Base-by-base conservation (phyloP, 768 basidiomycete genomes). In the Rhodotorula graminis region DNA sequence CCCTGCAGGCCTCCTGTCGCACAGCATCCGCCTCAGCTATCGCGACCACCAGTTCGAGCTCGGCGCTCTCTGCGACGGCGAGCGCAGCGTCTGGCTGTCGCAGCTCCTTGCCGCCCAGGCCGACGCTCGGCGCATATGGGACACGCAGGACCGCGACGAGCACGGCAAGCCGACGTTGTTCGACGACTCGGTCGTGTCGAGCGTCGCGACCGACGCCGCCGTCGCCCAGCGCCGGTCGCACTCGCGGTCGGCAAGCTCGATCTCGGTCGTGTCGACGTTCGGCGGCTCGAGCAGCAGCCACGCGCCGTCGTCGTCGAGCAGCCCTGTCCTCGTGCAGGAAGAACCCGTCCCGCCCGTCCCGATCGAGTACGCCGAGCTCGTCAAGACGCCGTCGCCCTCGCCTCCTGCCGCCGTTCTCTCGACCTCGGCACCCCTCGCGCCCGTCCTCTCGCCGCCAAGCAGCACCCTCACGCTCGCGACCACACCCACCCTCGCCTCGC, bases 81-180 rank as follows among this genome's bases (percentile, higher is more conserved):
- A 98, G 82, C 94, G 92, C 82, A 86, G 87, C 40, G 83, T 90
- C n/a, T 98, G 95, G 95, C 82, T 93, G 66, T 82, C 83, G 46
- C 87, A 87, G 11, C 86, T 96, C 61, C 84, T 82, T 67, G 84
- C 86, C 57, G 84, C 88, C 23, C 80, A 81, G 19, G 40, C n/a
- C 25, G 59, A 55, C 4, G 63, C 74, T 12, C 71, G 62, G 0
- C 29, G 50, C 23, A 23, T 31, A 1, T 77, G 76, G 76, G 59
- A 68, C 40, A 33, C 29, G 1, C 64, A 74, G 42, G 23, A 55
- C 10, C 57, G 58, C 19, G 66, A 68, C 58, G 68, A 68, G 61
- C 77, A 82, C 10, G 77, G 74, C 3, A 23, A 60, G 15, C 55
- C 72, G 42, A 78, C 84, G 8, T 72, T 81, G 9, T 89, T 89